Percentiles rank a stretch among this genome's conserved stretches.
Conservation (phyloP, 2,329 filamentous ascomycete genomes). For the Trichophyton benhamiae region DNA sequence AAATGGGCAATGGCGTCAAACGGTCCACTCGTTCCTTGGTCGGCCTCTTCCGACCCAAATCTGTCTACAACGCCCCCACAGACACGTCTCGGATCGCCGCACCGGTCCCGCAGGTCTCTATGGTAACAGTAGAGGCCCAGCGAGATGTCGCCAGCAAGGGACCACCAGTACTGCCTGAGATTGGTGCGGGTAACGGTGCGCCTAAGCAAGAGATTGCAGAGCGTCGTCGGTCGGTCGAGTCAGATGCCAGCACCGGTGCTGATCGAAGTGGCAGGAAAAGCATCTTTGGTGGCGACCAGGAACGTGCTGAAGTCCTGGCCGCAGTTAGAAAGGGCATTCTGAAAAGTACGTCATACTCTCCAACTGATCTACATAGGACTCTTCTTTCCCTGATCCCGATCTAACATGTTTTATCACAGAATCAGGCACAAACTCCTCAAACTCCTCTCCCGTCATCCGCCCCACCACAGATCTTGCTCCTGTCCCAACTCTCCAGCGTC, state of each 20-base stretch:
- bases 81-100: slow-evolving; percentile 53
- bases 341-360: slow-evolving; percentile 56
- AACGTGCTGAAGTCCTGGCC: slow-evolving; percentile 80
- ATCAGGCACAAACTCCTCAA: slow-evolving; percentile 18
- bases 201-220: not conserved
- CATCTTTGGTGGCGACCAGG: slow-evolving; percentile 78
- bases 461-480: slow-evolving; percentile 39
- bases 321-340: slow-evolving; percentile 91
- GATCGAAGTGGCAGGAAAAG: slow-evolving; percentile 56
- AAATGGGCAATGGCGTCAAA: slow-evolving; percentile 99
- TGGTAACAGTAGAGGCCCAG: slow-evolving; percentile 92
- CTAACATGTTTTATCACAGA: slow-evolving; percentile 6
- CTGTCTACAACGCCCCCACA: slow-evolving; percentile 62
- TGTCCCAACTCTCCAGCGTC: slow-evolving; percentile 37
- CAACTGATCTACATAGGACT: not conserved
- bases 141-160: slow-evolving; percentile 60
- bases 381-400: not conserved
- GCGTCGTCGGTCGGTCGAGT: slow-evolving; percentile 10
- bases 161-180: not conserved
- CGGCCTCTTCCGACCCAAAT: slow-evolving; percentile 90
- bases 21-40: slow-evolving; percentile 82
- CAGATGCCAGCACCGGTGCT: slow-evolving; percentile 40
- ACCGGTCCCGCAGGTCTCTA: slow-evolving; percentile 75
- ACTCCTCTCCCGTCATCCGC: slow-evolving; percentile 55
- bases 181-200: not conserved